A percentile compares a stretch with the other conserved stretches of the same genome.
Conservation (phyloP, 768 basidiomycete species). For the Mycena amicta region DNA sequence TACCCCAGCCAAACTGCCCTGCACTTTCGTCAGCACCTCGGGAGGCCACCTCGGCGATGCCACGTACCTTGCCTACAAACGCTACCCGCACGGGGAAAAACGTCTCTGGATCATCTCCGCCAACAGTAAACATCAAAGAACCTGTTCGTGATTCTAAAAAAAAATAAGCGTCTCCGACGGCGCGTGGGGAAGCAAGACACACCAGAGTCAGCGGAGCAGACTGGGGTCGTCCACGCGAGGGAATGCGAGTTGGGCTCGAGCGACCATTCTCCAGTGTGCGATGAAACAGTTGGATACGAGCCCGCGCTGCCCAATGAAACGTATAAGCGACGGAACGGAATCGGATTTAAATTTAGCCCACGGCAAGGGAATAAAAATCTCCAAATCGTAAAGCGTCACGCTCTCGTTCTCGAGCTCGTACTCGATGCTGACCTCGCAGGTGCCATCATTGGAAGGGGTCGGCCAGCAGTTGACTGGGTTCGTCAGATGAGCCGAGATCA, state of each 20-base stretch:
- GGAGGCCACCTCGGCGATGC: neutral
- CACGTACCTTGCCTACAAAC: constrained; percentile 59
- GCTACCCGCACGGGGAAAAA: constrained; percentile 92
- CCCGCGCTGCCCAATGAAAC: constrained; percentile 56
- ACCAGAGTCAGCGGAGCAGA: too few relatives aligned
- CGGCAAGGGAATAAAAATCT: constrained; percentile 93
- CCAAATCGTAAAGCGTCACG: constrained; percentile 79
- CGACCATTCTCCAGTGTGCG: constrained; percentile 78
- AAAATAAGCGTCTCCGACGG: constrained; percentile 3
- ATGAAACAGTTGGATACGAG: constrained; percentile 83
- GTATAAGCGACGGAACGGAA: neutral
- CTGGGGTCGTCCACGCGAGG: constrained; percentile 86
- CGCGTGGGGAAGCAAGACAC: too few relatives aligned
- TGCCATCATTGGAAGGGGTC: constrained; percentile 87
- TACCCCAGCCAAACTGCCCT: constrained; percentile 81
- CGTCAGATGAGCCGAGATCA: neutral
- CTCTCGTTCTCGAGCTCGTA: constrained; percentile 91
- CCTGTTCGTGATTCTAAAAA: constrained; percentile 54
- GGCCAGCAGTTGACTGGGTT: constrained; percentile 94
- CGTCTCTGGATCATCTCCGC: constrained; percentile 76
- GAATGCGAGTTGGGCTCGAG: constrained; percentile 79
- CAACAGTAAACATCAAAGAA: constrained; percentile 87
- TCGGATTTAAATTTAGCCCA: constrained; percentile 41
- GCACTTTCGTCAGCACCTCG: constrained; percentile 18
- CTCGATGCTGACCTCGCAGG: constrained; percentile 93